Percentiles rank a stretch among this genome's conserved stretches.
Conservation (phyloP, 106 monocot genomes). For the Acanthochlamys bracteata region DNA sequence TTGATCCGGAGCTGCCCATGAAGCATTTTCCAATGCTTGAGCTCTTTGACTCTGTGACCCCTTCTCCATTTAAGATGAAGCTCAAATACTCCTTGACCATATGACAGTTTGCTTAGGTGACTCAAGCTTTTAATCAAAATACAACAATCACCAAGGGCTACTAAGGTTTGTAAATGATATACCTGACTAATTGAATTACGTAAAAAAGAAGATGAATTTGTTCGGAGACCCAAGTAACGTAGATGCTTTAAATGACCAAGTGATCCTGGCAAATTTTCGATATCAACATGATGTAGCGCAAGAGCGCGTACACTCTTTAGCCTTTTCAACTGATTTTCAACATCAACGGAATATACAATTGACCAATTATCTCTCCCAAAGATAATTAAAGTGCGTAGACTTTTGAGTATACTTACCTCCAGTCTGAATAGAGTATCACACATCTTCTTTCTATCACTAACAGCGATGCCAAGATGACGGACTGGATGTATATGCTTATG, state of each 20-base stretch:
- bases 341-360: background rate
- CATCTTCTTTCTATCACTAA: background rate
- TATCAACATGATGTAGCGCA: background rate
- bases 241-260: conserved; percentile 1
- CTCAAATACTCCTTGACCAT: conserved; percentile 7
- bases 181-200: background rate
- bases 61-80: background rate
- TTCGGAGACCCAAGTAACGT: background rate
- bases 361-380: background rate
- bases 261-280: conserved; percentile 4
- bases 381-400: too few species aligned
- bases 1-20: background rate
- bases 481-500: background rate
- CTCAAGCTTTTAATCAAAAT: background rate
- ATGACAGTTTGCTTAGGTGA: background rate
- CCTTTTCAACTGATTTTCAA: conserved; percentile 1
- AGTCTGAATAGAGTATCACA: background rate
- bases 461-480: background rate
- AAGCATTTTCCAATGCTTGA: background rate
- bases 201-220: background rate
- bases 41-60: background rate
- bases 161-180: background rate
- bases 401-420: background rate
- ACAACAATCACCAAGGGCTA: background rate
- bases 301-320: background rate